Percentiles rank a stretch among this genome's conserved stretches.
phyloP scores from a whole-genome alignment of 192 early-diverging fungal genomes.

The Coemansia sp. region DNA sequence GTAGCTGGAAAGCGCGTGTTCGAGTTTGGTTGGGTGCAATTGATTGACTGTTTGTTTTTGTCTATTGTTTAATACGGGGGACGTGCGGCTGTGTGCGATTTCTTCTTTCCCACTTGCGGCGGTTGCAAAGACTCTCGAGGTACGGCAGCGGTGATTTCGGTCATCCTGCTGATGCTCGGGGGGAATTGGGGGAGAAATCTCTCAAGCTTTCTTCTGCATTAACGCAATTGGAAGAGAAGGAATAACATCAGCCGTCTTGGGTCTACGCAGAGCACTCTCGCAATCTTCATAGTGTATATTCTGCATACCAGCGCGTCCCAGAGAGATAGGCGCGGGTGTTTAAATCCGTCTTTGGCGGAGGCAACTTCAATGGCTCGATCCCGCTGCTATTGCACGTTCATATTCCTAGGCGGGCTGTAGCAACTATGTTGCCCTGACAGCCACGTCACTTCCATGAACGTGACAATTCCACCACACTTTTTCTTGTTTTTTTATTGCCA shows the following conservation, averaged over 20 bases:
- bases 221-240: not conserved
- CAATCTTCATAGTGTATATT: constrained; percentile 34
- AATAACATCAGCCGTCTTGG: constrained; percentile 20
- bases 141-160: not conserved
- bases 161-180: not conserved
- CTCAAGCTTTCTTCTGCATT: not conserved
- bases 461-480: constrained; percentile 15
- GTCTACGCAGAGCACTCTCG: constrained; percentile 21
- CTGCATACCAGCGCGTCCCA: constrained; percentile 47
- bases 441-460: constrained; percentile 51
- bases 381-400: constrained; percentile 42
- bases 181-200: too few species aligned
- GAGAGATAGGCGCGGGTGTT: constrained; percentile 38
- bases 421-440: constrained; percentile 46
- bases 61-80: not conserved
- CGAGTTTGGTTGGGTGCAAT: not conserved
- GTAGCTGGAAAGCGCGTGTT: not conserved
- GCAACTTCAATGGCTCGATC: constrained; percentile 21
- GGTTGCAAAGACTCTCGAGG: not conserved
- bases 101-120: not conserved
- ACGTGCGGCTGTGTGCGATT: not conserved
- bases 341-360: constrained; percentile 5
- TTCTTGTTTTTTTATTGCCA: constrained; percentile 2
- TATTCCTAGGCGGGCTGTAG: constrained; percentile 53
- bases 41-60: not conserved